phyloP scores from a whole-genome alignment of 352 stramenopile species.

The Phytopythium montanum region DNA sequence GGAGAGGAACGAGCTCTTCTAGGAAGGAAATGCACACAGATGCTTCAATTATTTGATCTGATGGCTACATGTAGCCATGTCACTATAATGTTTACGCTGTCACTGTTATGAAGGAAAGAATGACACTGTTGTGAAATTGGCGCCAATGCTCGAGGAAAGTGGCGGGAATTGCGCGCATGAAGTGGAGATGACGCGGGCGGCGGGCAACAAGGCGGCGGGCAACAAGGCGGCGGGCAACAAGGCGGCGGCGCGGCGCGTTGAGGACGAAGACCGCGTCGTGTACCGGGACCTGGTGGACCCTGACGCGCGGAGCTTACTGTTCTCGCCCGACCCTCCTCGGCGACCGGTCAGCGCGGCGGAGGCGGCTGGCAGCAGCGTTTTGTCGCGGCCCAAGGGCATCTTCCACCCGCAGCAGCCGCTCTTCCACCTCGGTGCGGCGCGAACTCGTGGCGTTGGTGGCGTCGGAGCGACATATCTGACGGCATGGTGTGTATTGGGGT shows the following conservation, averaged over 20 bases:
- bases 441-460: background rate
- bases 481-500: background rate
- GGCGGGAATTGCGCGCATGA: background rate
- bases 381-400: constrained; percentile 33
- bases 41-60: background rate
- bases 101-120: background rate
- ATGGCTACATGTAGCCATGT: constrained; percentile 6
- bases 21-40: no score
- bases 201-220: no score
- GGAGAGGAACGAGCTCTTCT: no score
- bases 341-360: constrained; percentile 2
- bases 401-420: constrained; percentile 34
- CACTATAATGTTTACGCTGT: background rate
- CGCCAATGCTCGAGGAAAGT: constrained; percentile 1
- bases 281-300: constrained; percentile 54
- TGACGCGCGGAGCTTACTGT: constrained; percentile 16
- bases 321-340: constrained; percentile 14
- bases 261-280: constrained; percentile 47
- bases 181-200: background rate
- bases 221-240: background rate
- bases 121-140: background rate
- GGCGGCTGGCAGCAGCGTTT: constrained; percentile 1
- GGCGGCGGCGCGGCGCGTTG: constrained; percentile 1
- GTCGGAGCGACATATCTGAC: constrained; percentile 1
- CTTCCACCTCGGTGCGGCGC: constrained; percentile 31